Evolutionary conservation across 805 yeast genomes (phyloP).

Genomic region (Saturnispora diversa): DNA sequence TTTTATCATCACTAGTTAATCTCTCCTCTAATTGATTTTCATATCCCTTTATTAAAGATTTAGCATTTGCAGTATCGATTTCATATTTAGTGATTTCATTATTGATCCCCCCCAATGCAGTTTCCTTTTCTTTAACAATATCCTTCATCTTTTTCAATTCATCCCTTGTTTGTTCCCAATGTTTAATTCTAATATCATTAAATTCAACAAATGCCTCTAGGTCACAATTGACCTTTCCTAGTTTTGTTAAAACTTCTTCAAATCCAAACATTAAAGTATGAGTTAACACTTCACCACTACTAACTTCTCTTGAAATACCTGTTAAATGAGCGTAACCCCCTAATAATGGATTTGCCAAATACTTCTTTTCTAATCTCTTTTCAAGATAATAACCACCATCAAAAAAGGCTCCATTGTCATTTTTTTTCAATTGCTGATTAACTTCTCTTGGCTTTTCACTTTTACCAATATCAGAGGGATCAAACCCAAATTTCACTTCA

Average conservation of each 20-base stretch:
- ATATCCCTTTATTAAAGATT: too few species aligned
- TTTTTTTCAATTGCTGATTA: constrained; percentile 20
- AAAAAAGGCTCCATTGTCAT: constrained; percentile 1
- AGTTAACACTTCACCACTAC: constrained; percentile 37
- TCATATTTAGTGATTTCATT: constrained; percentile 12
- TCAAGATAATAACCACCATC: constrained; percentile 41
- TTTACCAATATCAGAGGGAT: constrained; percentile 21
- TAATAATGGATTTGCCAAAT: constrained; percentile 60
- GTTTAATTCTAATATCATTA: constrained; percentile 33
- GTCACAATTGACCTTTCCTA: constrained; percentile 40
- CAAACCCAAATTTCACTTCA: constrained; percentile 61
- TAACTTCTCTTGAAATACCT: constrained; percentile 29
- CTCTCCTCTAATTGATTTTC: too few species aligned
- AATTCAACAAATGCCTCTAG: constrained; percentile 37
- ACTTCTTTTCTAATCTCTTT: constrained; percentile 58
- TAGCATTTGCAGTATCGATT: constrained; percentile 13
- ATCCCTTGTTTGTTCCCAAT: constrained; percentile 35
- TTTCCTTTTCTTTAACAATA: constrained; percentile 38
- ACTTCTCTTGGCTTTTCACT: too few species aligned
- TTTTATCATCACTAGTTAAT: constrained; percentile 13
- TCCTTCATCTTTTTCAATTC: constrained; percentile 39
- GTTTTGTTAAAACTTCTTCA: constrained; percentile 38
- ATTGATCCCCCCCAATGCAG: constrained; percentile 23
- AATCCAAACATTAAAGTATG: constrained; percentile 56
- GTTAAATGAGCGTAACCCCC: constrained; percentile 26